Evolutionary conservation across 129 eudicot species (phyloP).

Genomic region (Smallanthus sonchifolius): DNA sequence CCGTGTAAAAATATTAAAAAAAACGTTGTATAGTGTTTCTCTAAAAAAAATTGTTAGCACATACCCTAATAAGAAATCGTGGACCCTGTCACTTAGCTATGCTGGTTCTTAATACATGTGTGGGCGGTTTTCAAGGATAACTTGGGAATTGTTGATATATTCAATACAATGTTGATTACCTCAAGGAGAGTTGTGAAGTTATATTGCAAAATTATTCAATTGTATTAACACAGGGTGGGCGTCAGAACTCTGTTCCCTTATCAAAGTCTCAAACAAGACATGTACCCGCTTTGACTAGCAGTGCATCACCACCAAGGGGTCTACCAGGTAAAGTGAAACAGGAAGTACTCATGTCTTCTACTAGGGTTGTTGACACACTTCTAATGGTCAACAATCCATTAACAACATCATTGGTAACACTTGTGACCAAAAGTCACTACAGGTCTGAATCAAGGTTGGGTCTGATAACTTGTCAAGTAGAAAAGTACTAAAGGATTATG

Average conservation of each 20-base stretch:
- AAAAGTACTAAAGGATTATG: too few species aligned
- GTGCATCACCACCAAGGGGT: conserved; percentile 28
- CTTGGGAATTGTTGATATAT: not conserved
- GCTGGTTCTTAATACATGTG: not conserved
- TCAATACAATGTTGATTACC: not conserved
- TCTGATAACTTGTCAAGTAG: conserved; percentile 69
- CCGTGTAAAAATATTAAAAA: not conserved
- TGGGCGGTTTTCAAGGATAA: not conserved
- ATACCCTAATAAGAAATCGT: not conserved
- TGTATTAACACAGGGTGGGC: conserved; percentile 52
- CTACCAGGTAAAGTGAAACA: conserved; percentile 35
- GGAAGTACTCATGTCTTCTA: conserved; percentile 30
- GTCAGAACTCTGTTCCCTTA: conserved; percentile 35
- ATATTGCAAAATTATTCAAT: conserved; percentile 14
- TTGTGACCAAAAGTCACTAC: conserved; percentile 47
- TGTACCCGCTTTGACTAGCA: conserved; percentile 27
- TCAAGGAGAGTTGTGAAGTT: conserved; percentile 5
- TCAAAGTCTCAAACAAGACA: conserved; percentile 43
- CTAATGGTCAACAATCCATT: conserved; percentile 34
- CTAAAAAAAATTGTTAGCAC: too few species aligned
- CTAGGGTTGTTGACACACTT: conserved; percentile 38
- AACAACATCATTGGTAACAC: conserved; percentile 39
- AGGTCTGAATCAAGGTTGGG: conserved; percentile 81
- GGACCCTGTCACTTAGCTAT: not conserved
- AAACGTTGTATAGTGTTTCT: not conserved